Evolutionary conservation across 305 asterid species (phyloP), one percentile per base, ranked within the genome.

Genomic region (Ruellia speciosa): DNA sequence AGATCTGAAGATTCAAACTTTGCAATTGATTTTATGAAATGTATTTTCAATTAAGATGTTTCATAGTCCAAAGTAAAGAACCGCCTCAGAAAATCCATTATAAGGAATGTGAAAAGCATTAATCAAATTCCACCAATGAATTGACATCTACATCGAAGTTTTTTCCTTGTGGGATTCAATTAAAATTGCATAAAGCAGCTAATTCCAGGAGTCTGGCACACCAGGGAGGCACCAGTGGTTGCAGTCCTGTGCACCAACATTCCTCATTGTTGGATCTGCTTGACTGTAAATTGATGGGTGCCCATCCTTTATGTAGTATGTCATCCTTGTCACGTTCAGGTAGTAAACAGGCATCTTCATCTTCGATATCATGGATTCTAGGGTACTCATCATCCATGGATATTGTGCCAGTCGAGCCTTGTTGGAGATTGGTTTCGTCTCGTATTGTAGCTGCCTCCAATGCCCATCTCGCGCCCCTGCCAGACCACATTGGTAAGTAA

Each of bases 211-310:
- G 49, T 78, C 83, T 1, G 85, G 87, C 51, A 80, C 73, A 0
- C 92, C 87, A 6, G 87, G 85, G 7, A 84, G 72, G 59, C 86
- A 79, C 94, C 87, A 79, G 24, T 84, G 85, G 75, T 86, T 75
- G 55, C 87, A 76, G 47, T 83, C 85, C 64, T 80, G 87, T 12
- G 9, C 9, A 37, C 11, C 41, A 0, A 37, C 72, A 8, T 64
- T 55, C 59, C 31, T 70, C 16, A 68, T 62, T 4, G 35, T 18
- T 10, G 51, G 12, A 52, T 49, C 54, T 0, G 67, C 14, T 15
- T 56, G 73, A 65, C 83, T 66, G 65, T 63, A 81, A 2, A 81
- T 68, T 5, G 94, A 84, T 37, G 89, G 94, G 58, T 82, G 94
- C n/a, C 84, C 94, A 24, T 82, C 90, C 57, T 74, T 85, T 69